Percentiles rank a stretch among this genome's conserved stretches.
phyloP scores from a whole-genome alignment of 75 land plant genomes.

The Pseudotsuga menziesii region DNA sequence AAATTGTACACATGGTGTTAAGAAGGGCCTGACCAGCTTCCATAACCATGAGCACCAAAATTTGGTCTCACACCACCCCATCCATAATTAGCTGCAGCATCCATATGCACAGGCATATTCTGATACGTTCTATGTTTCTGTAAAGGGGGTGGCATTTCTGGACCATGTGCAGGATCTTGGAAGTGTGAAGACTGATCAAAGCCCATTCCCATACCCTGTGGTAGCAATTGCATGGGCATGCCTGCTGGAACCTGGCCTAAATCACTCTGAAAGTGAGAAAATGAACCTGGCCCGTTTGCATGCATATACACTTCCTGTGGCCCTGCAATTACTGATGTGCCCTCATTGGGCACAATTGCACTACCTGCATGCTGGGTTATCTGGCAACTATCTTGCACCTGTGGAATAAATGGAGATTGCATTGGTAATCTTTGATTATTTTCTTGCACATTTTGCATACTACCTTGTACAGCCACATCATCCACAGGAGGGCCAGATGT shows the following conservation, averaged over 20 bases:
- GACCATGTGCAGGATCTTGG: slow-evolving; percentile 1
- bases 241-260: slow-evolving; percentile 3
- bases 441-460: slow-evolving; percentile 27
- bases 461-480: slow-evolving; percentile 27
- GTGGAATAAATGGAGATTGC: slow-evolving; percentile 8
- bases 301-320: slow-evolving; percentile 16
- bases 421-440: slow-evolving; percentile 14
- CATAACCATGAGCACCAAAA: slow-evolving; percentile 8
- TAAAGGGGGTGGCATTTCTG: slow-evolving; percentile 1
- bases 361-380: slow-evolving; percentile 32
- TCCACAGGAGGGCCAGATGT: slow-evolving; percentile 14
- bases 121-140: slow-evolving; percentile 1
- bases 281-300: slow-evolving; percentile 3
- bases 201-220: slow-evolving; percentile 1
- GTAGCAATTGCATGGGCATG: background rate
- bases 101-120: background rate
- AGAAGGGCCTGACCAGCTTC: slow-evolving; percentile 1
- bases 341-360: slow-evolving; percentile 8
- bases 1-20: too few species aligned
- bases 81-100: background rate
- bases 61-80: background rate
- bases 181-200: background rate
- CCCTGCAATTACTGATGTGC: background rate
- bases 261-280: slow-evolving; percentile 13
- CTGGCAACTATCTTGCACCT: slow-evolving; percentile 23